Base-by-base conservation (phyloP, 176 grass and related monocot genomes). In the Rhynchospora pubera region DNA sequence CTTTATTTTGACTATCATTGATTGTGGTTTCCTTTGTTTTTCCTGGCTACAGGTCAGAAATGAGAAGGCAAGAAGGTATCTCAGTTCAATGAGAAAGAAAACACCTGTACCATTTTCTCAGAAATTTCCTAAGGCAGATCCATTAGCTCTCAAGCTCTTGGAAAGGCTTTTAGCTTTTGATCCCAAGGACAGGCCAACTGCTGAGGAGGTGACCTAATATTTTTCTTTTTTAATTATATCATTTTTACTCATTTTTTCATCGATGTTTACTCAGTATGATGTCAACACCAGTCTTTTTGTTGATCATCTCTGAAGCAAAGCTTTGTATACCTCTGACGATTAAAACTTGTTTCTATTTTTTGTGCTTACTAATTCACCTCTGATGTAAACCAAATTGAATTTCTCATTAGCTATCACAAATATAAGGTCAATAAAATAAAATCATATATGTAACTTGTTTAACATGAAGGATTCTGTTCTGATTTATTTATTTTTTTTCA, bases 101-200 rank as follows among this genome's bases (percentile, higher is more conserved):
- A 87, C 84, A 16, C 86, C 89, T 1, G 59, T 99, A 81, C 70
- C 84, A 42, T 99, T 99, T 84, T 85, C 96, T 48, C 34, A 99
- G 45, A 99, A 95, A 62, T 99, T 99, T 69, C 89, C 90, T 5
- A 99, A 91, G 79, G 96, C 83, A 62, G 96, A 99, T 90, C 96
- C 89, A 39, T 83, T 69, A 21, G 93, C 89, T 16, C 87, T 99
- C 28, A 95, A 90, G 65, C 91, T 99, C 51, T 91, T 99, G 67
- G 82, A 95, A 86, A 86, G 86, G 72, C 93, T 99, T 84, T 85
- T 99, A 77, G 93, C 96, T 70, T 99, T 99, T 84, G 93, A 99
- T 86, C 96, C 93, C 24, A 99, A 95, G 86, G 92, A 99, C 81
- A 85, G 96, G 75, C 96, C 96, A 13, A 95, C 93, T 18, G 96